These are phyloP conservation scores for Filosporella fistucella DNA, from an alignment of 495 filamentous ascomycete genomes.

Conservation along the genomic window DNA sequence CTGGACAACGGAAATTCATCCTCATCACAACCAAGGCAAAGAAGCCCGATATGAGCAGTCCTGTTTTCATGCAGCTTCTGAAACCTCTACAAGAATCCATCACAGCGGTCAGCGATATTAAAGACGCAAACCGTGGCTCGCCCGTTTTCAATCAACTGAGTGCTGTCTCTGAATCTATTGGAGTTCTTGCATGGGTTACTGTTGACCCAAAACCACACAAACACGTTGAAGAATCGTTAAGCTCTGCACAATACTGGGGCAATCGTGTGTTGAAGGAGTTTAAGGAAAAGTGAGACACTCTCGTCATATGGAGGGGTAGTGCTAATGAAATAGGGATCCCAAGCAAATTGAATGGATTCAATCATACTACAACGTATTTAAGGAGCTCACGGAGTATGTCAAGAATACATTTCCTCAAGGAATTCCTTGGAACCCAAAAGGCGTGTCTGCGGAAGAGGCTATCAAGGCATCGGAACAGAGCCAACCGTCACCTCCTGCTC, in stretches of 20 bases:
- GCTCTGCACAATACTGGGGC: slow-evolving; percentile 81
- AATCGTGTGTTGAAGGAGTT: slow-evolving; percentile 85
- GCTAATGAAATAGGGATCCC: slow-evolving; percentile 50
- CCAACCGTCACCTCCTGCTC: slow-evolving; percentile 27
- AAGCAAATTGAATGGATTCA: slow-evolving; percentile 82
- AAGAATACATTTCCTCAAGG: slow-evolving; percentile 75
- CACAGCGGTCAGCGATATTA: slow-evolving; percentile 71
- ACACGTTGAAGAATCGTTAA: slow-evolving; percentile 72
- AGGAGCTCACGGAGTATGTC: slow-evolving; percentile 72
- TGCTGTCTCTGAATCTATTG: slow-evolving; percentile 84
- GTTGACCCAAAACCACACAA: slow-evolving; percentile 74
- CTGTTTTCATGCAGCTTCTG: slow-evolving; percentile 62
- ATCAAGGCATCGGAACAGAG: slow-evolving; percentile 49
- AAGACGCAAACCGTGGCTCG: slow-evolving; percentile 69
- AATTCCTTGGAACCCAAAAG: slow-evolving; percentile 84
- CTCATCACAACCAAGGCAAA: slow-evolving; percentile 85
- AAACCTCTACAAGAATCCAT: slow-evolving; percentile 68
- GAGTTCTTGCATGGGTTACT: slow-evolving; percentile 79
- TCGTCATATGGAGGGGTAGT: neutral
- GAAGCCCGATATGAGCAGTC: slow-evolving; percentile 72
- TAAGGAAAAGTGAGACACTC: slow-evolving; percentile 73
- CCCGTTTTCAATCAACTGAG: slow-evolving; percentile 73
- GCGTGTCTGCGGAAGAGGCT: slow-evolving; percentile 69
- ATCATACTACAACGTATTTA: slow-evolving; percentile 83
- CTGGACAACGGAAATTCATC: slow-evolving; percentile 81